Conservation (phyloP, 2,329 filamentous ascomycete species). For the Claviceps paspali region DNA sequence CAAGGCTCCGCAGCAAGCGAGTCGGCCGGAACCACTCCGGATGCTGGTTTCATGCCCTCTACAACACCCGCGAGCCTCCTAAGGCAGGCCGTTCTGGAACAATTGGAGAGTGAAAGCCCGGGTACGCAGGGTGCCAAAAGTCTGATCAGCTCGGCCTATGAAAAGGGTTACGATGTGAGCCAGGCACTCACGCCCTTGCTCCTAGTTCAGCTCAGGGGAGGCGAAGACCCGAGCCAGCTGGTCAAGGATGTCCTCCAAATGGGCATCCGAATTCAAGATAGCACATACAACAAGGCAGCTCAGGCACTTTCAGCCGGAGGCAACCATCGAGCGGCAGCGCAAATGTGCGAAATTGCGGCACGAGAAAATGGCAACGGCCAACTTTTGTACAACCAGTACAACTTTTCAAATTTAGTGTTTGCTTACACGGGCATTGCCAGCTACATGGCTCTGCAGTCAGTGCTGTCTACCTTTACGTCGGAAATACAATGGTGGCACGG, state of each 20-base stretch:
- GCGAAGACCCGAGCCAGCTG: slow-evolving; percentile 13
- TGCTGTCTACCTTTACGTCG: slow-evolving; percentile 18
- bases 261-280: slow-evolving; percentile 18
- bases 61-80: slow-evolving; percentile 14
- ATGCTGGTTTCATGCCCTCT: background rate
- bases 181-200: slow-evolving; percentile 24
- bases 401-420: slow-evolving; percentile 22
- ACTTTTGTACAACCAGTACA: slow-evolving; percentile 21
- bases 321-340: slow-evolving; percentile 15
- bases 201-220: slow-evolving; percentile 19
- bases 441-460: slow-evolving; percentile 16
- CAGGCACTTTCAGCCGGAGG: slow-evolving; percentile 16
- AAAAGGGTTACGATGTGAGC: slow-evolving; percentile 26
- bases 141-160: slow-evolving; percentile 25
- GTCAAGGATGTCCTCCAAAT: slow-evolving; percentile 15
- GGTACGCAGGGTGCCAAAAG: slow-evolving; percentile 18
- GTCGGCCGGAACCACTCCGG: background rate
- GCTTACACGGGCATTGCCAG: slow-evolving; percentile 17
- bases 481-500: slow-evolving; percentile 22
- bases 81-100: slow-evolving; percentile 31
- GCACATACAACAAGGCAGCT: slow-evolving; percentile 21
- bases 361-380: slow-evolving; percentile 21
- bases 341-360: slow-evolving; percentile 21
- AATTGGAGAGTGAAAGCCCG: slow-evolving; percentile 18
- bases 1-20: slow-evolving; percentile 21